Conservation (phyloP, 371 early-diverging fungal species). For the Mycotypha africana region DNA sequence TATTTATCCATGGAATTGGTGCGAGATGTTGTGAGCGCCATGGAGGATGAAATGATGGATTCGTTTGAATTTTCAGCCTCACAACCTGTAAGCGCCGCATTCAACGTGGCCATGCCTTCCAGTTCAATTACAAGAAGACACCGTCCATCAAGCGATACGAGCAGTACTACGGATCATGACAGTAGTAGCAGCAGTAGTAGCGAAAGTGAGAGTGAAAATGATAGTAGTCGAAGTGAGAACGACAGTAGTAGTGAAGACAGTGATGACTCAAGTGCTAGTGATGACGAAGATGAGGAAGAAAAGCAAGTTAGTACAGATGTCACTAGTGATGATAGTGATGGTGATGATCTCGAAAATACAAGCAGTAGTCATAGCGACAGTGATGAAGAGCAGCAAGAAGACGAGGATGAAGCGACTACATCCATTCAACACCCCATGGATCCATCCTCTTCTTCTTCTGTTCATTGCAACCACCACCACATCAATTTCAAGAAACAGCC, state of each 20-base stretch:
- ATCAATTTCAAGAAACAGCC: too few species aligned
- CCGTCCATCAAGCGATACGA: too few species aligned
- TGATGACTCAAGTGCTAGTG: too few species aligned
- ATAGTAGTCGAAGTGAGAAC: background rate
- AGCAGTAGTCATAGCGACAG: constrained; percentile 3
- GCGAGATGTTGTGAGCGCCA: constrained; percentile 82
- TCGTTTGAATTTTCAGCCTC: constrained; percentile 83
- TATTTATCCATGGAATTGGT: constrained; percentile 85
- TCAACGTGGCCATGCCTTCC: constrained; percentile 77
- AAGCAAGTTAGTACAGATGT: too few species aligned
- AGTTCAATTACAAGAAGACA: constrained; percentile 19
- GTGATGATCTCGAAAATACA: too few species aligned
- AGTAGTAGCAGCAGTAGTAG: too few species aligned
- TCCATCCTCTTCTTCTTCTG: constrained; percentile 1
- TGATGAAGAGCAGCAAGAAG: background rate
- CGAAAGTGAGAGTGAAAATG: too few species aligned
- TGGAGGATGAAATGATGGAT: constrained; percentile 89
- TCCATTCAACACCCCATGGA: background rate
- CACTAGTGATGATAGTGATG: too few species aligned
- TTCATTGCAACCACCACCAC: too few species aligned
- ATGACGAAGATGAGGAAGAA: too few species aligned
- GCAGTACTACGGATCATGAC: too few species aligned
- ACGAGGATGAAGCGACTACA: background rate
- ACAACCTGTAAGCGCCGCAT: constrained; percentile 91
- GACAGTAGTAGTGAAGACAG: background rate